phyloP scores from a whole-genome alignment of 768 basidiomycete genomes.

The Xerocomellus chrysenteron region DNA sequence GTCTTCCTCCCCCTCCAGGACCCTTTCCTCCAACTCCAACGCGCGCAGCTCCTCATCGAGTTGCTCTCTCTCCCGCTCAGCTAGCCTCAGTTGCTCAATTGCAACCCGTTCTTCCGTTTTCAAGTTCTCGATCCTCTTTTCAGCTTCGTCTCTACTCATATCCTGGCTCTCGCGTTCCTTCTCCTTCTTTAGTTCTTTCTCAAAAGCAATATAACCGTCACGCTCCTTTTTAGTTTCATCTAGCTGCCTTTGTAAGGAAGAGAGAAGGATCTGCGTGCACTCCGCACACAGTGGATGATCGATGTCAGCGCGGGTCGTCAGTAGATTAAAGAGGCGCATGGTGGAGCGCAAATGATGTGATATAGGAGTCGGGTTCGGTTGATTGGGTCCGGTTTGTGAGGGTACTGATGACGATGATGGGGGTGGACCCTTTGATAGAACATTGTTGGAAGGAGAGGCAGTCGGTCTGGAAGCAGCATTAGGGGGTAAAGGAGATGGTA shows the following conservation, averaged over 20 bases:
- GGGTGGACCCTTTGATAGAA: constrained; percentile 23
- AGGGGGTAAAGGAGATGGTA: constrained; percentile 54
- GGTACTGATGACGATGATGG: constrained; percentile 27
- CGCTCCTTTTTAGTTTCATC: constrained; percentile 91
- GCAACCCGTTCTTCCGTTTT: constrained; percentile 66
- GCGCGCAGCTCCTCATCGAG: constrained; percentile 69
- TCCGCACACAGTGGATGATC: constrained; percentile 96
- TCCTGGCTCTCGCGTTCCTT: constrained; percentile 68
- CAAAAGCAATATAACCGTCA: constrained; percentile 92
- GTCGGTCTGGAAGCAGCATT: constrained; percentile 44
- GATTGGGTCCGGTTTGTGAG: constrained; percentile 48
- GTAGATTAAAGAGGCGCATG: constrained; percentile 68
- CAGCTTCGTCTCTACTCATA: constrained; percentile 60
- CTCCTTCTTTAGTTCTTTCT: constrained; percentile 82
- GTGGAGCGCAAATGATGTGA: constrained; percentile 79
- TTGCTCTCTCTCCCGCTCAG: constrained; percentile 74
- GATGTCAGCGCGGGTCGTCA: constrained; percentile 75
- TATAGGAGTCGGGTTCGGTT: constrained; percentile 67
- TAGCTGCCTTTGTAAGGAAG: constrained; percentile 71
- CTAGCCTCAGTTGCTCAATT: constrained; percentile 70
- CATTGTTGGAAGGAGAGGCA: constrained; percentile 36
- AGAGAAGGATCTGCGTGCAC: constrained; percentile 82
- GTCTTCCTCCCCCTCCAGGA: constrained; percentile 78
- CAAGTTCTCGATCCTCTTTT: constrained; percentile 70
- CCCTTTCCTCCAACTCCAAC: constrained; percentile 75